phyloP scores from a whole-genome alignment of 768 basidiomycete species.

The Phylloporus arenicola region DNA sequence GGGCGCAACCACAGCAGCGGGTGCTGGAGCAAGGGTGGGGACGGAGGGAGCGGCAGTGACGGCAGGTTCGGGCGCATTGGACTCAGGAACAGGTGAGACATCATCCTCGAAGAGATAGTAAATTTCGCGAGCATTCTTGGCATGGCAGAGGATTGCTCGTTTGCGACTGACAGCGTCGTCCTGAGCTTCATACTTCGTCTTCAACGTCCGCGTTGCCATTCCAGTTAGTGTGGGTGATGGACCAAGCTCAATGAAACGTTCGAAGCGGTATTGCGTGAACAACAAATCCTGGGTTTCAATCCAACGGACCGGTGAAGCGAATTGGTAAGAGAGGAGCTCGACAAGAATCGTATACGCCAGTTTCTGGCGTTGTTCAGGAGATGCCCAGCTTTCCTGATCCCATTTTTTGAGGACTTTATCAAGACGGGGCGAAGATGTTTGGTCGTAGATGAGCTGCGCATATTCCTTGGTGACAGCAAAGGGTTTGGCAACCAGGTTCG shows the following conservation, averaged over 20 bases:
- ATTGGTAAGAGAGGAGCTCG: conserved; percentile 96
- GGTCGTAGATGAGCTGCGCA: conserved; percentile 92
- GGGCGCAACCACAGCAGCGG: conserved; percentile 42
- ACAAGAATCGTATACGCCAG: conserved; percentile 95
- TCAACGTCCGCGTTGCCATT: conserved; percentile 86
- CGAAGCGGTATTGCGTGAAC: conserved; percentile 81
- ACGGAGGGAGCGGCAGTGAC: conserved; percentile 36
- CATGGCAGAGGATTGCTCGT: conserved; percentile 83
- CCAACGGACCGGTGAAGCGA: conserved; percentile 98
- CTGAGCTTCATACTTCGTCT: conserved; percentile 86
- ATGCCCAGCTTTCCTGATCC: conserved; percentile 88
- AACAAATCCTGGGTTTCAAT: conserved; percentile 97
- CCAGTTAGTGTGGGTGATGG: conserved; percentile 95
- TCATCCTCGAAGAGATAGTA: conserved; percentile 98
- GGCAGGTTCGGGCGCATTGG: conserved; percentile 31
- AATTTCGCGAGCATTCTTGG: conserved; percentile 94
- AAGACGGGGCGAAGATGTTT: conserved; percentile 91
- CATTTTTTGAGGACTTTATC: conserved; percentile 92
- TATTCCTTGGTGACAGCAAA: conserved; percentile 83
- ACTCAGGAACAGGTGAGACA: conserved; percentile 27
- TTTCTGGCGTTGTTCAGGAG: conserved; percentile 77
- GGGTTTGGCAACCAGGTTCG: conserved; percentile 88
- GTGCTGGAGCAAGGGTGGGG: conserved; percentile 37
- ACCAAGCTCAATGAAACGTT: conserved; percentile 92
- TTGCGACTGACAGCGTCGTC: conserved; percentile 81